Evolutionary conservation across 1,284 basidiomycete species (phyloP).

Genomic region (Leucoagaricus sp.): DNA sequence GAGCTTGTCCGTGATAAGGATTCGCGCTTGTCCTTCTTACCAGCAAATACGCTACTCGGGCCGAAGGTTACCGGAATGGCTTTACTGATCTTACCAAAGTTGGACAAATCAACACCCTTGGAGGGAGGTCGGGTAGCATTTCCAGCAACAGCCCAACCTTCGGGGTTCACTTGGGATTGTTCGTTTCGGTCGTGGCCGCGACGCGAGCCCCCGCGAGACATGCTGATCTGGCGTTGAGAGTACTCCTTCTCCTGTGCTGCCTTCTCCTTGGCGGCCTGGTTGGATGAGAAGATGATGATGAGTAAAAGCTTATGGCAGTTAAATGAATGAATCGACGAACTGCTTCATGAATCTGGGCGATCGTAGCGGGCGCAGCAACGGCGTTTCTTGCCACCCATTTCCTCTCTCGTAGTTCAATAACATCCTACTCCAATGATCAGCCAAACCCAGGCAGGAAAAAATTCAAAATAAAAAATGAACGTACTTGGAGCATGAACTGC

Average conservation of each 20-base stretch:
- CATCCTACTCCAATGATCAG: slow-evolving; percentile 54
- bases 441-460: slow-evolving; percentile 2
- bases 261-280: slow-evolving; percentile 63
- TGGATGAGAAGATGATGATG: slow-evolving; percentile 1
- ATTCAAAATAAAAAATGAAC: slow-evolving; percentile 26
- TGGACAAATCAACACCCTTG: slow-evolving; percentile 86
- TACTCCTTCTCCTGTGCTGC: slow-evolving; percentile 65
- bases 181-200: slow-evolving; percentile 80
- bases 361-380: slow-evolving; percentile 82
- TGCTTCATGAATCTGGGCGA: slow-evolving; percentile 87
- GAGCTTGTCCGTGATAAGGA: slow-evolving; percentile 79
- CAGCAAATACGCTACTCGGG: slow-evolving; percentile 77
- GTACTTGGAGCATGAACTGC: slow-evolving; percentile 92
- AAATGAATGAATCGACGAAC: slow-evolving; percentile 43
- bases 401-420: slow-evolving; percentile 85
- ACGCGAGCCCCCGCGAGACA: slow-evolving; percentile 76
- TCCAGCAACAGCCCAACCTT: slow-evolving; percentile 89
- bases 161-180: slow-evolving; percentile 52
- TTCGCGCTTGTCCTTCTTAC: slow-evolving; percentile 71
- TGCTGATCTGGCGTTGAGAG: slow-evolving; percentile 45
- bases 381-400: slow-evolving; percentile 81
- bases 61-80: slow-evolving; percentile 66
- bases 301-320: slow-evolving; percentile 7
- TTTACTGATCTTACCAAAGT: slow-evolving; percentile 86
- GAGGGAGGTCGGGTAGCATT: slow-evolving; percentile 63